Evolutionary conservation across 495 filamentous ascomycete genomes (phyloP).

Genomic region (Astrocystis sublimbata): DNA sequence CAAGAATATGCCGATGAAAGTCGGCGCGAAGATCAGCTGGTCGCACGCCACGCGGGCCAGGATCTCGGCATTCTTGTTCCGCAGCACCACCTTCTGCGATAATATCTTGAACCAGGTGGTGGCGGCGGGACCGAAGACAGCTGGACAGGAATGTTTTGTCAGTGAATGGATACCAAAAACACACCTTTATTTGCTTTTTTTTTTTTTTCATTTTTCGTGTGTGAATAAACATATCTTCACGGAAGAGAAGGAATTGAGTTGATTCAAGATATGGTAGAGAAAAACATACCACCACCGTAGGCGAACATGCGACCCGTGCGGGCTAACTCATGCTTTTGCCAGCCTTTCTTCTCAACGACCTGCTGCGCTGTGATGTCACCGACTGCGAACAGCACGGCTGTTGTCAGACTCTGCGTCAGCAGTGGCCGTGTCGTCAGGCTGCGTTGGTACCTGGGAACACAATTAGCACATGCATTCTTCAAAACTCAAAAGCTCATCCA

Average conservation of each 20-base stretch:
- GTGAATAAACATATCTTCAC: no score
- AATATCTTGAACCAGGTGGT: conserved; percentile 83
- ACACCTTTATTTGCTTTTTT: no score
- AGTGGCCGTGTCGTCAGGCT: conserved; percentile 78
- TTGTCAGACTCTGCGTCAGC: conserved; percentile 85
- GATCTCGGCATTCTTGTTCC: conserved; percentile 67
- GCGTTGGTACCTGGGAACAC: conserved; percentile 74
- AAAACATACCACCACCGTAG: conserved; percentile 78
- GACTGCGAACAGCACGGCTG: conserved; percentile 83
- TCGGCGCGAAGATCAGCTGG: conserved; percentile 82
- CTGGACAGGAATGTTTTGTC: conserved; percentile 48
- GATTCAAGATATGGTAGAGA: background rate
- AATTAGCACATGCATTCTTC: conserved; percentile 16
- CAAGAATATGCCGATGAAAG: conserved; percentile 80
- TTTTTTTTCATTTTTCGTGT: no score
- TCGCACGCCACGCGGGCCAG: conserved; percentile 78
- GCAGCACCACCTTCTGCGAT: conserved; percentile 51
- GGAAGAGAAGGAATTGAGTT: background rate
- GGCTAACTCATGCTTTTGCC: conserved; percentile 75
- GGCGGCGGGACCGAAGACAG: conserved; percentile 86
- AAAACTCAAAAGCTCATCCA: background rate
- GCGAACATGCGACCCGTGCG: conserved; percentile 87
- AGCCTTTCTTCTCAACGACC: conserved; percentile 77
- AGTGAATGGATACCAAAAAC: conserved; percentile 13
- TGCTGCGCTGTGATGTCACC: conserved; percentile 95